These are phyloP conservation scores for Achaetomium macrosporum DNA, from an alignment of 2,329 filamentous ascomycete species.

Conservation along the genomic window DNA sequence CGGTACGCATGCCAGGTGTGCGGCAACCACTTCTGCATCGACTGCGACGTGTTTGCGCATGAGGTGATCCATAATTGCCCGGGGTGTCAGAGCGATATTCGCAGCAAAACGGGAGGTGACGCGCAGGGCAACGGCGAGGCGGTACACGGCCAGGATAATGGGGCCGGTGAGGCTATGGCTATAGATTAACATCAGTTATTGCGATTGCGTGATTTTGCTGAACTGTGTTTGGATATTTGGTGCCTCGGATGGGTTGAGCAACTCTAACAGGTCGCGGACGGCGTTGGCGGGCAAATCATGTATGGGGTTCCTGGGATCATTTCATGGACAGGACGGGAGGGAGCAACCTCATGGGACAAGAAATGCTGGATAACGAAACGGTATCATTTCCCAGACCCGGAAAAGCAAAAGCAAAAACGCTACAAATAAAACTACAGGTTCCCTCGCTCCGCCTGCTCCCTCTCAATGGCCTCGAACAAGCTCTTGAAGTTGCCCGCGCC, in stretches of 20 bases:
- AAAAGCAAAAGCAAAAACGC: not conserved
- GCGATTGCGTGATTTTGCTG: not conserved
- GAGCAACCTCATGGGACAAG: not conserved
- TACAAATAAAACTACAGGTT: conserved; percentile 67
- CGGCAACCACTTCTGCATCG: conserved; percentile 88
- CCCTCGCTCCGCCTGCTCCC: conserved; percentile 80
- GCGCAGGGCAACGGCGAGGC: conserved; percentile 16
- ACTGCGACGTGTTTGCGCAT: conserved; percentile 93
- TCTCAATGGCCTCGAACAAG: conserved; percentile 89
- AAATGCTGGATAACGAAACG: not conserved
- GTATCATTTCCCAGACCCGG: conserved; percentile 1
- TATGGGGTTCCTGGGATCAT: not conserved
- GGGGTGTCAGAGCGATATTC: conserved; percentile 63
- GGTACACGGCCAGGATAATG: conserved; percentile 5
- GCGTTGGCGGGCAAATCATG: conserved; percentile 1
- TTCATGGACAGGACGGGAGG: not conserved
- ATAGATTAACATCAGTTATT: conserved; percentile 33
- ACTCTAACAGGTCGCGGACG: not conserved
- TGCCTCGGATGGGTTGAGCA: not conserved
- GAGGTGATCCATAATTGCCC: conserved; percentile 95
- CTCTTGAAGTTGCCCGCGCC: conserved; percentile 95
- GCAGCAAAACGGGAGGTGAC: conserved; percentile 19
- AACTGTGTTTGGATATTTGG: not conserved
- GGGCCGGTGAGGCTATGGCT: conserved; percentile 39
- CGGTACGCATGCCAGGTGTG: conserved; percentile 89